Base-by-base conservation (phyloP, 148 eudicot species). In the Dianthus caryophyllus region DNA sequence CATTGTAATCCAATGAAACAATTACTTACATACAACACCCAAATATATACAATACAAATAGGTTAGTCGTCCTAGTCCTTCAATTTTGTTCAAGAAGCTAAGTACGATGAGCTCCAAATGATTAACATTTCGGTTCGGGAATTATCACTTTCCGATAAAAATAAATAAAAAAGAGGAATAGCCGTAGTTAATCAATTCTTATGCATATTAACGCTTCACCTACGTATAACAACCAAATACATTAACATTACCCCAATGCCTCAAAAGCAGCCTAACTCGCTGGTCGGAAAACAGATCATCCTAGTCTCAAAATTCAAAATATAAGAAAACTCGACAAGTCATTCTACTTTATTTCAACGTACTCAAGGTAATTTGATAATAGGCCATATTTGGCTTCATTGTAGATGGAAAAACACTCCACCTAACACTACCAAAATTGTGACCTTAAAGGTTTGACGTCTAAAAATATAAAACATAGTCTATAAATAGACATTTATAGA, bases 401-500 rank as follows among this genome's bases (percentile, higher is more conserved):
- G 10, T 24, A 14, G 39, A 33, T 9, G 46, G 46, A 50, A 64
- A 30, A 20, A 14, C 27, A 30, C 25, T 27, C 24, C 56, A 36
- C 46, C 67, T 12, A 73, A 31, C 26, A 30, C 27, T 25, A 59
- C 26, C 50, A 12, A 36, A 48, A 47, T 18, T 39, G 22, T 20
- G 21, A 30, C 21, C 20, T n/a, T n/a, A 6, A 9, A 41, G 11
- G 29, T 1, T n/a, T 39, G 1, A 14, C 24, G 20, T 69, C 39
- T 14, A 47, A n/a, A 33, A 17, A 1, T 8, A 26, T 11, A n/a
- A n/a, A n/a, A 9, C 50, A 29, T 51, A 55, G 9, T 43, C 30
- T 74, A 74, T 74, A 74, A 61, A 68, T 68, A 68, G 9, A n/a
- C n/a, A n/a, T n/a, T n/a, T n/a, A n/a, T n/a, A 29, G 64, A 16